phyloP scores from a whole-genome alignment of 495 filamentous ascomycete species.

The Hypoxylon trugodes region DNA sequence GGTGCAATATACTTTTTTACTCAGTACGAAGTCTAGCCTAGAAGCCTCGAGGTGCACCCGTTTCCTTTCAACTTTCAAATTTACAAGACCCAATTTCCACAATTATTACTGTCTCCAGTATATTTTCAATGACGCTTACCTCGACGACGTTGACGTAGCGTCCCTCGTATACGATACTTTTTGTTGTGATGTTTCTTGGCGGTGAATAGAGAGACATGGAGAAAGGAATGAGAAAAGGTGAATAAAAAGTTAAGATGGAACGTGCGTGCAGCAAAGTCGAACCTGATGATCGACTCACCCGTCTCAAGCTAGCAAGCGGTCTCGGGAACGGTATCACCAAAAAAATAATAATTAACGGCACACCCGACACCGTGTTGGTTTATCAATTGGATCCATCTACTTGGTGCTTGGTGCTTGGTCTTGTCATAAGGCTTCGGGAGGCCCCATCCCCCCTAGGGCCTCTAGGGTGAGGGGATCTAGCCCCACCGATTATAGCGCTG shows the following conservation, averaged over 20 bases:
- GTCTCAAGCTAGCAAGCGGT: constrained; percentile 27
- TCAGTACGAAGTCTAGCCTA: neutral
- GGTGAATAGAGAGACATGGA: too few relatives aligned
- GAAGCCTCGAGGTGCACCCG: neutral
- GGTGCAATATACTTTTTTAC: neutral
- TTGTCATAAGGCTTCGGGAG: constrained; percentile 37
- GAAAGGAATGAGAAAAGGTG: neutral
- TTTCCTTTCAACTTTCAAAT: too few relatives aligned
- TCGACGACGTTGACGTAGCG: too few relatives aligned
- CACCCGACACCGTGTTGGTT: constrained; percentile 29
- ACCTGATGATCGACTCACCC: constrained; percentile 4
- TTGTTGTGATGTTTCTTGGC: too few relatives aligned
- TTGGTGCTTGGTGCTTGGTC: constrained; percentile 24
- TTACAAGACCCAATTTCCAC: too few relatives aligned
- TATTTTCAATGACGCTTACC: too few relatives aligned
- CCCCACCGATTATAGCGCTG: constrained; percentile 35
- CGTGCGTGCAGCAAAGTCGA: too few relatives aligned
- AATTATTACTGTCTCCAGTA: too few relatives aligned
- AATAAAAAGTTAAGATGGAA: neutral
- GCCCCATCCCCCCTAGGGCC: constrained; percentile 25
- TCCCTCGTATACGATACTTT: too few relatives aligned
- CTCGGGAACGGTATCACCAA: constrained; percentile 32
- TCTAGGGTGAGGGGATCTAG: too few relatives aligned
- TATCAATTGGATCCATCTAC: constrained; percentile 31
- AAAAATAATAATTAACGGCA: constrained; percentile 20